Conservation (phyloP, 768 basidiomycete species). For the Kwoniella newhampshirensis region DNA sequence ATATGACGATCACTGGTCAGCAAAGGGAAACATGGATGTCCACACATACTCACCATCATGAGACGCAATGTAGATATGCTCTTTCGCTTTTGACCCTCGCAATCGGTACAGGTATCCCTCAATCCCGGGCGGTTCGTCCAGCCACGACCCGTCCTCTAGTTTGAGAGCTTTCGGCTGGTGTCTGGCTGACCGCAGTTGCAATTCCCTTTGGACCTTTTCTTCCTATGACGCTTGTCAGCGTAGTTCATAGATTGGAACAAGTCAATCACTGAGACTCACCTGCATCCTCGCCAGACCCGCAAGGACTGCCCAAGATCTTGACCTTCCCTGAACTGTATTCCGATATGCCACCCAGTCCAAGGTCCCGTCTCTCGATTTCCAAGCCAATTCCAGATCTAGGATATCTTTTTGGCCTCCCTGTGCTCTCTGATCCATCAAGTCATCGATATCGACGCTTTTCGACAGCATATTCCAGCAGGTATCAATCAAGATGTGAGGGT, state of each 20-base stretch:
- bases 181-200: constrained; percentile 74
- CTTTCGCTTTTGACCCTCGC: constrained; percentile 22
- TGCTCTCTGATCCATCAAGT: constrained; percentile 60
- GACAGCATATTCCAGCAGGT: constrained; percentile 64
- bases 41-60: constrained; percentile 39
- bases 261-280: no score
- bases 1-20: neutral
- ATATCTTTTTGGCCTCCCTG: constrained; percentile 55
- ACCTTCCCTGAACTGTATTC: constrained; percentile 59
- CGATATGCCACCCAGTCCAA: constrained; percentile 86
- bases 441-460: constrained; percentile 62
- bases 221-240: no score
- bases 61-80: constrained; percentile 36
- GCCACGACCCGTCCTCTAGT: constrained; percentile 57
- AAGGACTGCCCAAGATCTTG: constrained; percentile 70
- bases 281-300: constrained; percentile 72
- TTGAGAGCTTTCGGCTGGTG: constrained; percentile 62
- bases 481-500: constrained; percentile 63
- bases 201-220: constrained; percentile 17
- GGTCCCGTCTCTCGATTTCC: constrained; percentile 65
- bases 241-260: no score
- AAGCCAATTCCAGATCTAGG: constrained; percentile 65
- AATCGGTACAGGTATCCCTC: constrained; percentile 72
- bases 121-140: constrained; percentile 74
- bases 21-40: neutral